Base-by-base conservation (phyloP, 768 basidiomycete genomes). In the Pleurotus tuoliensis region DNA sequence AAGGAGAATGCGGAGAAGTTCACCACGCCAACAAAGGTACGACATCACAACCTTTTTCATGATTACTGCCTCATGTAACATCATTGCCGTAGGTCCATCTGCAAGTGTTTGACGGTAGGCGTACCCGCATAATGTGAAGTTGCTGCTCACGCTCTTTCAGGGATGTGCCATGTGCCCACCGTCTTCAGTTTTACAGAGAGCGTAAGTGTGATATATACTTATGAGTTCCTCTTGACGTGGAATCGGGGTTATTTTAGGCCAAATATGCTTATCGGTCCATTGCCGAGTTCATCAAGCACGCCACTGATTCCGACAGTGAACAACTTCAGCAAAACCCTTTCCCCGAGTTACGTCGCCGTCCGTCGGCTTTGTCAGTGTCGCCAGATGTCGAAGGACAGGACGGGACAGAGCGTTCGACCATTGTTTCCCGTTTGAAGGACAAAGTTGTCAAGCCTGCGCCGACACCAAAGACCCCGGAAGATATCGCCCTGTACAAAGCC, bases 81-180 rank as follows among this genome's bases (percentile, higher is more conserved):
- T 5, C 22, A 48, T 34, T 15, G 15, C 22, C 71, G 69, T 9
- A 86, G 77, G 88, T 90, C 47, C 88, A 90, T 68, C 73, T 90
- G 0, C 89, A 90, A 66, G 80, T 88, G 0, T 89, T 81, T 63
- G 89, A 92, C 63, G 88, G 85, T 85, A 59, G 30, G 74, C 69
- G 27, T 38, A 45, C 24, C n/a, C 47, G 45, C 30, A 37, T 25
- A 5, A 25, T 40, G 39, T 47, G 6, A 34, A 34, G 22, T 22
- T n/a, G 49, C n/a, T 40, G 24, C 24, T 47, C 3, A 55, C 45
- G 25, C 43, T 5, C 25, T 39, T 1, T 15, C 27, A 87, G 85
- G 83, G 20, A 87, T 86, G 76, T 86, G 86, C 55, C 88, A 90
- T 70, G 88, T 88, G 38, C 69, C 87, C 56, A 87, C 88, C 1